Evolutionary conservation across 371 early-diverging fungal genomes (phyloP), one percentile per base, ranked within the genome.

Genomic region (Gilbertella persicaria): DNA sequence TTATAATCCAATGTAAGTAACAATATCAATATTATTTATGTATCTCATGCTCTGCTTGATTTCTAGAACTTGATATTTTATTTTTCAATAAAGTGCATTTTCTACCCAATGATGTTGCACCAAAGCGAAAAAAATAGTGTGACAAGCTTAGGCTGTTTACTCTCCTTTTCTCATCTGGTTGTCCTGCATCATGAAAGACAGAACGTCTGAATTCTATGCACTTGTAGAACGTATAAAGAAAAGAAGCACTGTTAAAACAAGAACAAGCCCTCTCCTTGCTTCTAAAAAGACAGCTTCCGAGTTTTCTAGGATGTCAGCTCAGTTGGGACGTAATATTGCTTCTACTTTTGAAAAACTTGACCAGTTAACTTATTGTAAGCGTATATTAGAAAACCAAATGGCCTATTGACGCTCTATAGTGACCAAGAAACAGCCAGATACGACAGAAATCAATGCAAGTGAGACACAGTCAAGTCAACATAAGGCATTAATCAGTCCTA

Each of bases 391-490:
- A n/a, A n/a, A 79, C 69, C 70, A n/a, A n/a, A n/a, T 29, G 13
- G 30, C 4, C 23, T 33, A 16, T 17, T 33, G 24, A 20, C 29
- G 33, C 12, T 29, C 10, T 43, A 45, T 16, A 10, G 87, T 88
- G 66, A 86, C 86, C 26, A 86, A 85, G 58, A 74, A 83, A 47
- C 82, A 80, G 66, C 80, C 86, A 1, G 74, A 81, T 45, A 85
- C 88, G 3, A 80, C 80, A 4, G 88, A 88, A 59, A 86, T 88
- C 53, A 78, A 78, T 26, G 87, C 83, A 76, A 42, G 76, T 47
- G 33, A 33, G 33, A 33, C 8, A 3, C 8, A 33, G 13, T 12
- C 2, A 33, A 10, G 33, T 12, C 8, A 3, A 5, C 33, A 33
- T n/a, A 24, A 13, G 14, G 16, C n/a, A 19, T 14, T 42, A 13